Conservation (phyloP, 2,329 filamentous ascomycete genomes). For the Colletotrichum melonis region DNA sequence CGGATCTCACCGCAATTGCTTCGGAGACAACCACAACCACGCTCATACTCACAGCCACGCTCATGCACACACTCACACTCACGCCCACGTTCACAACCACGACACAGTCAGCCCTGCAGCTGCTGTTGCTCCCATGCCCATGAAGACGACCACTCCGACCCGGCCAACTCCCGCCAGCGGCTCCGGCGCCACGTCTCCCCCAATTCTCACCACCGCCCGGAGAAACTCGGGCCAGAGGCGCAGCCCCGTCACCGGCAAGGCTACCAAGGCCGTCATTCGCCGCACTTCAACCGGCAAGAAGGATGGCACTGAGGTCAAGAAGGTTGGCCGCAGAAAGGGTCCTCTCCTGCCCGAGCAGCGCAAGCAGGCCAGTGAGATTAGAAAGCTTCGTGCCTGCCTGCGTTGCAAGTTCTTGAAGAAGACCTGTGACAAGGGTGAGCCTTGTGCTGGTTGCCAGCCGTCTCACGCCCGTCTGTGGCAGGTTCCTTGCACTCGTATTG, state of each 20-base stretch:
- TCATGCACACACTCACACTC: constrained; percentile 49
- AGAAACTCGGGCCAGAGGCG: constrained; percentile 78
- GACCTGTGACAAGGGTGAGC: constrained; percentile 97
- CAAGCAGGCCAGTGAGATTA: constrained; percentile 96
- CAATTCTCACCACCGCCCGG: constrained; percentile 71
- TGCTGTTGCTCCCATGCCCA: constrained; percentile 75
- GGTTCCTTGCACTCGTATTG: constrained; percentile 96
- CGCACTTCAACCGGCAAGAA: constrained; percentile 83
- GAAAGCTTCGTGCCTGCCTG: constrained; percentile 92
- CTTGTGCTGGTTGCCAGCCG: constrained; percentile 93
- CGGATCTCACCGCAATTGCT: constrained; percentile 70
- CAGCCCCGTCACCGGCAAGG: constrained; percentile 80
- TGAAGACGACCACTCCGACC: constrained; percentile 70
- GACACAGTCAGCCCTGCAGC: constrained; percentile 74
- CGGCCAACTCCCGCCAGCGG: constrained; percentile 71
- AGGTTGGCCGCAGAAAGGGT: constrained; percentile 89
- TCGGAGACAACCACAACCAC: constrained; percentile 64
- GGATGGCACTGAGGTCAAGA: constrained; percentile 85
- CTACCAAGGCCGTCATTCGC: constrained; percentile 85
- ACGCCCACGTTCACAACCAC: constrained; percentile 52
- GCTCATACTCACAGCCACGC: constrained; percentile 47
- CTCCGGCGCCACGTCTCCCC: constrained; percentile 69
- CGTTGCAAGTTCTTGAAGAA: constrained; percentile 99
- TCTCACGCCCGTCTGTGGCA: constrained; percentile 97
- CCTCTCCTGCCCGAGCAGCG: constrained; percentile 93